Evolutionary conservation across 2,329 filamentous ascomycete species (phyloP).

Genomic region (Talaromyces sp.): DNA sequence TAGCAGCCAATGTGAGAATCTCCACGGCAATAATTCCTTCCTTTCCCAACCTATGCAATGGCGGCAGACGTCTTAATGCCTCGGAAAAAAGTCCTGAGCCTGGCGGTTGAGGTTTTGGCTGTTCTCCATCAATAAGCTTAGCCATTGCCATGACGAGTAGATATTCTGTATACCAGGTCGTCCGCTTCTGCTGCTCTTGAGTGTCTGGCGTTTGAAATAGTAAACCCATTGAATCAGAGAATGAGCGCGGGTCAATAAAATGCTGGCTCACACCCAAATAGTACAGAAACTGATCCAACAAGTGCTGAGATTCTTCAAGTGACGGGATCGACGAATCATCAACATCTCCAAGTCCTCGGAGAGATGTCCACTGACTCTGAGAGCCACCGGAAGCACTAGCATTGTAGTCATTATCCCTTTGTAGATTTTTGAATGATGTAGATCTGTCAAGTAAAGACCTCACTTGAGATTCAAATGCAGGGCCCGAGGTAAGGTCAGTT

Average conservation of each 20-base stretch:
- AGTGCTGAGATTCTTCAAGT: slow-evolving; percentile 21
- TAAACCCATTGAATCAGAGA: slow-evolving; percentile 21
- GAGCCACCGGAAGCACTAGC: background rate
- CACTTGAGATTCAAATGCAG: slow-evolving; percentile 25
- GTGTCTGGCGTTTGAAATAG: slow-evolving; percentile 18
- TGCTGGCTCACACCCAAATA: slow-evolving; percentile 29
- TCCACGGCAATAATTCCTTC: slow-evolving; percentile 21
- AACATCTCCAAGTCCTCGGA: slow-evolving; percentile 3
- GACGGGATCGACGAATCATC: slow-evolving; percentile 9
- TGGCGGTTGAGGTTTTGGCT: slow-evolving; percentile 18
- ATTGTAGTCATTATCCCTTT: background rate
- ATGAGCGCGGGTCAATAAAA: slow-evolving; percentile 24
- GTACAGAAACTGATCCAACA: slow-evolving; percentile 26
- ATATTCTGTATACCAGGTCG: slow-evolving; percentile 25
- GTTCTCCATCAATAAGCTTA: slow-evolving; percentile 25
- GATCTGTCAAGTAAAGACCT: slow-evolving; percentile 20
- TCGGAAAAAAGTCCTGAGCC: slow-evolving; percentile 22
- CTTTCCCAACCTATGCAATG: slow-evolving; percentile 13
- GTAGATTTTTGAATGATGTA: background rate
- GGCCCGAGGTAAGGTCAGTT: slow-evolving; percentile 22
- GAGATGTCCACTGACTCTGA: slow-evolving; percentile 7
- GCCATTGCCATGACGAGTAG: slow-evolving; percentile 30
- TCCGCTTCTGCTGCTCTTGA: slow-evolving; percentile 13
- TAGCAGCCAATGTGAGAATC: slow-evolving; percentile 21
- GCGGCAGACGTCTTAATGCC: slow-evolving; percentile 19